Conservation (phyloP, 345 rosid species). For the Pseudoturritis turrita region DNA sequence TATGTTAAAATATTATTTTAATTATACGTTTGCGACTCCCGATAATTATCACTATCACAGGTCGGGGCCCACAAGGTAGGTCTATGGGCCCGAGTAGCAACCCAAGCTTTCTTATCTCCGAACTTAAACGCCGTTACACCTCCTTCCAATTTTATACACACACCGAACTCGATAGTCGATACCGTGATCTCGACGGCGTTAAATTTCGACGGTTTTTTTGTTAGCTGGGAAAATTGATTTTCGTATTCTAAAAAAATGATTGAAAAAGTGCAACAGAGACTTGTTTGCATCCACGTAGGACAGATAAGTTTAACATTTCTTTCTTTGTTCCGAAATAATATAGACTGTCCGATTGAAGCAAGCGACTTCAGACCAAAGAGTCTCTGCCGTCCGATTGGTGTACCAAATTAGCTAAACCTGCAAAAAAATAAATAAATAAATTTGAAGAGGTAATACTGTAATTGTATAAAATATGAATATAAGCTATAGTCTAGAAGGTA, state of each 20-base stretch:
- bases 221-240: neutral
- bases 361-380: neutral
- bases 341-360: neutral
- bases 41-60: constrained; percentile 18
- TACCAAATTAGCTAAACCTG: neutral
- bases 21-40: neutral
- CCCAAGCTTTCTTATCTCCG: constrained; percentile 29
- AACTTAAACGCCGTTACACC: constrained; percentile 23
- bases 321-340: neutral
- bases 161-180: constrained; percentile 1
- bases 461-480: neutral
- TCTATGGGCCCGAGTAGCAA: constrained; percentile 4
- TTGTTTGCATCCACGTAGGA: constrained; percentile 32
- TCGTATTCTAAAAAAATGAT: neutral
- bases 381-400: neutral
- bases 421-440: neutral
- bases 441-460: neutral
- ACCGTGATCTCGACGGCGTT: constrained; percentile 27
- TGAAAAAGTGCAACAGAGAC: constrained; percentile 35
- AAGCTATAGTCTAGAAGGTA: neutral
- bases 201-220: neutral
- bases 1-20: neutral
- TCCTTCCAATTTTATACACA: constrained; percentile 1
- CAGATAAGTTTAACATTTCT: neutral
- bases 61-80: constrained; percentile 27